phyloP scores from a whole-genome alignment of 805 yeast genomes.

The Sugiyamaella marilandica region DNA sequence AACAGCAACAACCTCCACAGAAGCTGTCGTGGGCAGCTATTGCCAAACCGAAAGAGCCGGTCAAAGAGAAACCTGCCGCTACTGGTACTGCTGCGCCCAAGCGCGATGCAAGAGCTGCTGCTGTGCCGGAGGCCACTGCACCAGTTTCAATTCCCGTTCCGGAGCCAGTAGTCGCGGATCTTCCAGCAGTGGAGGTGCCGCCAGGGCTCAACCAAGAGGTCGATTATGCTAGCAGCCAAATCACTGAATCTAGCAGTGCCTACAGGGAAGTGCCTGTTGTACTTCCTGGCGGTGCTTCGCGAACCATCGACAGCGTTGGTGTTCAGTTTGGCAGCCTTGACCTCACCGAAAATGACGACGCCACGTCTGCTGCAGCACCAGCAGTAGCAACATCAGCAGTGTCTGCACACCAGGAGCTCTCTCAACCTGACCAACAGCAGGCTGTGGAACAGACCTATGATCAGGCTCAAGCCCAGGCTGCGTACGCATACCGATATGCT shows the following conservation, averaged over 20 bases:
- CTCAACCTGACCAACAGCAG: conserved; percentile 16
- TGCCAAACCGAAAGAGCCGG: conserved; percentile 32
- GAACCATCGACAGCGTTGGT: conserved; percentile 45
- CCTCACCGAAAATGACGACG: conserved; percentile 38
- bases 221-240: conserved; percentile 20
- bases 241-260: conserved; percentile 25
- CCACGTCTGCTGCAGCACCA: conserved; percentile 12
- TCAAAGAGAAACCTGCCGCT: conserved; percentile 1
- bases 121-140: conserved; percentile 9
- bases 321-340: conserved; percentile 61
- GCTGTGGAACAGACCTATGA: conserved; percentile 23
- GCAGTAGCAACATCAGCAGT: background rate
- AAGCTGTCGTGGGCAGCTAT: conserved; percentile 67
- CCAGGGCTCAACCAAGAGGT: conserved; percentile 16
- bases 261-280: conserved; percentile 45
- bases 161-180: conserved; percentile 11
- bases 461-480: conserved; percentile 15
- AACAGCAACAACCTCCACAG: conserved; percentile 8
- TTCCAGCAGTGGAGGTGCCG: conserved; percentile 8
- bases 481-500: conserved; percentile 9
- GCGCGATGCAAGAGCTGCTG: conserved; percentile 14
- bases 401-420: conserved; percentile 10
- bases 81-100: conserved; percentile 8
- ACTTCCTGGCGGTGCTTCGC: conserved; percentile 46
- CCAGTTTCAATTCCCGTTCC: conserved; percentile 1